Percentiles rank a stretch among this genome's conserved stretches.
Evolutionary conservation across 768 basidiomycete species (phyloP).

Genomic region (Cyclocybe aegerita): DNA sequence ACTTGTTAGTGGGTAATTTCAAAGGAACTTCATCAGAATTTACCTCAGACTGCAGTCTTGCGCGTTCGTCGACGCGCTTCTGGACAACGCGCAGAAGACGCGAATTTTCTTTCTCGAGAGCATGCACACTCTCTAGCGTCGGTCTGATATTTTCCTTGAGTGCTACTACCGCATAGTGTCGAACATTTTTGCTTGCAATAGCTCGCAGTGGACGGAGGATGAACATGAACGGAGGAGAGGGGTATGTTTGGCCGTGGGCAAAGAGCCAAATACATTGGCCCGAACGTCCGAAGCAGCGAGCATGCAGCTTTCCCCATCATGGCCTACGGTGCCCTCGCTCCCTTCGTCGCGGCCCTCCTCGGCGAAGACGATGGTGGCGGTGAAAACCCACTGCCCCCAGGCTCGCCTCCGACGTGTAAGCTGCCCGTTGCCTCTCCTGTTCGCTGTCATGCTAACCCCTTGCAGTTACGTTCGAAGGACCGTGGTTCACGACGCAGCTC

Average conservation of each 20-base stretch:
- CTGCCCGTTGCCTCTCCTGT: constrained; percentile 7
- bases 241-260: constrained; percentile 15
- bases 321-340: constrained; percentile 15
- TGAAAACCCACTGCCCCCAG: constrained; percentile 52
- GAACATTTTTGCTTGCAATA: background rate
- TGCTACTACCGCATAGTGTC: constrained; percentile 1
- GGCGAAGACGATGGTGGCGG: constrained; percentile 33
- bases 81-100: constrained; percentile 56
- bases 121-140: constrained; percentile 13
- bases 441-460: background rate
- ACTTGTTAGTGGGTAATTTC: constrained; percentile 7
- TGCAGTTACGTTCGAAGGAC: constrained; percentile 81
- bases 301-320: constrained; percentile 3
- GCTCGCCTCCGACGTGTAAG: constrained; percentile 64
- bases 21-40: constrained; percentile 7
- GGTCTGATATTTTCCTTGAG: background rate
- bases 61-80: constrained; percentile 52
- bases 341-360: constrained; percentile 20
- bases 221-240: constrained; percentile 13
- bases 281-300: background rate
- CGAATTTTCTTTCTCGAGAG: constrained; percentile 42
- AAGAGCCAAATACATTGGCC: constrained; percentile 17
- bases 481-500: constrained; percentile 94
- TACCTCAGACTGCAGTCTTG: constrained; percentile 43
- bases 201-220: constrained; percentile 12